These are phyloP conservation scores for Ceratocystis alfenasii DNA, from an alignment of 2,329 filamentous ascomycete genomes.

Conservation along the genomic window DNA sequence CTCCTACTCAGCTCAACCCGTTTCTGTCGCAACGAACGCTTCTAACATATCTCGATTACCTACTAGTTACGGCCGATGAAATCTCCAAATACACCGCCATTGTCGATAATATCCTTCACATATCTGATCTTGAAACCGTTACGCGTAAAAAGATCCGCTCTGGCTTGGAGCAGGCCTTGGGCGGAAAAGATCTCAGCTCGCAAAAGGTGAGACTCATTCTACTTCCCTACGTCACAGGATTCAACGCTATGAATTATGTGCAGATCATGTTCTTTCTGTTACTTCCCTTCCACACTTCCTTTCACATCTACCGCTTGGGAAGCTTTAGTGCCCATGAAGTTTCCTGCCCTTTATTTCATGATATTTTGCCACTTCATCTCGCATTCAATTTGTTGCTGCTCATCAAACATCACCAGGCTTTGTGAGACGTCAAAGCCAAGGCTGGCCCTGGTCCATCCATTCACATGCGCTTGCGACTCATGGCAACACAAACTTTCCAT, in stretches of 20 bases:
- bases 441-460: neutral
- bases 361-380: neutral
- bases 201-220: constrained; percentile 39
- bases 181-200: constrained; percentile 45
- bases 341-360: neutral
- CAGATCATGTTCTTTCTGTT: neutral
- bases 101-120: constrained; percentile 48
- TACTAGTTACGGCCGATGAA: constrained; percentile 40
- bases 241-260: neutral
- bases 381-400: neutral
- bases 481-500: neutral
- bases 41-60: neutral
- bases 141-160: constrained; percentile 51
- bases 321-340: neutral
- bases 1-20: neutral
- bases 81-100: constrained; percentile 42
- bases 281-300: neutral
- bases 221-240: constrained; percentile 10
- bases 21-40: neutral
- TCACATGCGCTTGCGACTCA: neutral
- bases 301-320: neutral
- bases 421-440: neutral
- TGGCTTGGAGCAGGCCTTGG: constrained; percentile 42
- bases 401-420: neutral
- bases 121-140: constrained; percentile 49